A percentile compares a stretch with the other conserved stretches of the same genome.
Evolutionary conservation across 768 basidiomycete species (phyloP).

Genomic region (Rubroboletus satanas): DNA sequence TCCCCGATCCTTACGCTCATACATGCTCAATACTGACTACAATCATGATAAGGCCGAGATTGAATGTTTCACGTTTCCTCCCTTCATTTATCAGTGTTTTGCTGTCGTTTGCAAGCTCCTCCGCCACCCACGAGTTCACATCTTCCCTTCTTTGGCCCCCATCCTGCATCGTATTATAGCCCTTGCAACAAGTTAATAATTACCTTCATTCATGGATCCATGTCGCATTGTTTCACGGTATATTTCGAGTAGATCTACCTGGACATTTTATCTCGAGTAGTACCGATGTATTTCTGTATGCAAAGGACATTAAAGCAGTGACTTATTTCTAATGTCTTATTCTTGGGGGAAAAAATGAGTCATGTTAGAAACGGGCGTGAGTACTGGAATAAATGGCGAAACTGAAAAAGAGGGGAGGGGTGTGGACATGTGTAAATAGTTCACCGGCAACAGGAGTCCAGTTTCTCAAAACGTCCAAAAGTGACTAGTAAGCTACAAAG

Average conservation of each 20-base stretch:
- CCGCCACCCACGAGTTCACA: background rate
- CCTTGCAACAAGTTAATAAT: constrained; percentile 25
- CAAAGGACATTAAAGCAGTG: constrained; percentile 35
- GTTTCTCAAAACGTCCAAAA: constrained; percentile 6
- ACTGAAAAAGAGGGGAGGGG: background rate
- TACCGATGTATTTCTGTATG: constrained; percentile 36
- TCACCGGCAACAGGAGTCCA: constrained; percentile 11
- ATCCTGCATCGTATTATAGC: constrained; percentile 26
- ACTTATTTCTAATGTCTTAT: constrained; percentile 30
- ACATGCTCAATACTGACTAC: constrained; percentile 23
- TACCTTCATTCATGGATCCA: constrained; percentile 29
- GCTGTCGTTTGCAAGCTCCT: constrained; percentile 14
- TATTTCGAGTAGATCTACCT: constrained; percentile 35
- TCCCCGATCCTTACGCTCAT: constrained; percentile 6
- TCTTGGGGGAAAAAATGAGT: background rate
- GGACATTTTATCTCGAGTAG: constrained; percentile 30
- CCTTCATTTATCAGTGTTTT: constrained; percentile 13
- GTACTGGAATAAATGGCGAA: background rate
- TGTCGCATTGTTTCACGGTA: constrained; percentile 34
- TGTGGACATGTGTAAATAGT: background rate
- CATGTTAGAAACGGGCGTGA: constrained; percentile 1
- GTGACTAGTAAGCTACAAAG: constrained; percentile 5
- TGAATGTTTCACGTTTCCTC: constrained; percentile 3
- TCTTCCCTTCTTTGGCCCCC: background rate
- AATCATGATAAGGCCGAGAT: constrained; percentile 10